phyloP scores from a whole-genome alignment of 208 protist species.

The Crithidia sp. region DNA sequence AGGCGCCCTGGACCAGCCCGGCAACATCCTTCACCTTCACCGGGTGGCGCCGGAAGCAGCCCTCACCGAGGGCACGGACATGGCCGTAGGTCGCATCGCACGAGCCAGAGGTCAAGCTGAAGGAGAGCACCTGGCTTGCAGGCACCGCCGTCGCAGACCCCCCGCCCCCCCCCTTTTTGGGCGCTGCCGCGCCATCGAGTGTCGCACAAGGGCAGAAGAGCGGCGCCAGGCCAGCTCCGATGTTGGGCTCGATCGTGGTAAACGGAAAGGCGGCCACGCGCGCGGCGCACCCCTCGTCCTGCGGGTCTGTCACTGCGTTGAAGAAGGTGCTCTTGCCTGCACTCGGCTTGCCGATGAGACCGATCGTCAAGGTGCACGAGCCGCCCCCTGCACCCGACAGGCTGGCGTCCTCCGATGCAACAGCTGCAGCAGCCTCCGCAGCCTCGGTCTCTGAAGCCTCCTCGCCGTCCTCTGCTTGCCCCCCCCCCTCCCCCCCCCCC shows the following conservation, averaged over 20 bases:
- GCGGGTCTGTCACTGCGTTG: constrained; percentile 91
- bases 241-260: constrained; percentile 95
- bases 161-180: no score
- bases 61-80: constrained; percentile 39
- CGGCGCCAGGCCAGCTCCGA: constrained; percentile 61
- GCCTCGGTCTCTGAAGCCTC: background rate
- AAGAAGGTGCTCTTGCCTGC: constrained; percentile 95
- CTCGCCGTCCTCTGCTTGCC: constrained; percentile 21
- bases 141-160: background rate
- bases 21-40: constrained; percentile 93
- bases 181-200: constrained; percentile 8
- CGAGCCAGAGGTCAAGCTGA: constrained; percentile 8
- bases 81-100: constrained; percentile 78
- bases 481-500: no score
- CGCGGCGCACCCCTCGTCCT: constrained; percentile 77
- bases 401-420: background rate
- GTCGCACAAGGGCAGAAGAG: constrained; percentile 75
- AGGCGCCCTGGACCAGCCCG: constrained; percentile 95
- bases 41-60: constrained; percentile 72
- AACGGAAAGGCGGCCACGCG: constrained; percentile 93
- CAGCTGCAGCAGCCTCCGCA: constrained; percentile 2
- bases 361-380: constrained; percentile 84
- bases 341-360: constrained; percentile 93
- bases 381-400: constrained; percentile 38
- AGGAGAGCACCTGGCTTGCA: constrained; percentile 9